phyloP scores from a whole-genome alignment of 2,329 filamentous ascomycete species.

The Claviceps digitariae region DNA sequence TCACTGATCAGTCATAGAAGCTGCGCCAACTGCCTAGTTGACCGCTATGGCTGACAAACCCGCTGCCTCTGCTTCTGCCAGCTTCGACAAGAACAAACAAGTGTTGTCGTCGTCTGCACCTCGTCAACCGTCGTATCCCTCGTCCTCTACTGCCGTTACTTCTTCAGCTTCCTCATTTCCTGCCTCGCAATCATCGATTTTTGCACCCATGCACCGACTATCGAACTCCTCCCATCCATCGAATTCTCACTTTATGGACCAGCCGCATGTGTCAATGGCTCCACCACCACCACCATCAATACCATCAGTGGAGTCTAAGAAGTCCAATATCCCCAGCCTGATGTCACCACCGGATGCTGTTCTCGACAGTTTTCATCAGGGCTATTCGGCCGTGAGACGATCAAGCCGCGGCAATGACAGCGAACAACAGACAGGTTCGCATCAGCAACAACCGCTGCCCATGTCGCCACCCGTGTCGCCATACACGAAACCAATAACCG shows the following conservation, averaged over 20 bases:
- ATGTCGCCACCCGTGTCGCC: constrained; percentile 47
- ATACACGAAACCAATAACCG: constrained; percentile 26
- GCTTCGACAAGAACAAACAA: constrained; percentile 16
- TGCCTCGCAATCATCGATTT: constrained; percentile 6
- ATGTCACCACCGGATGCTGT: constrained; percentile 50
- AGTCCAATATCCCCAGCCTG: constrained; percentile 38
- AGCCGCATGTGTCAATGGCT: constrained; percentile 14
- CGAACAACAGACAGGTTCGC: constrained; percentile 13
- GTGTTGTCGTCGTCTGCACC: constrained; percentile 5
- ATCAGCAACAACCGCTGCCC: constrained; percentile 24
- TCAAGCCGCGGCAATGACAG: constrained; percentile 11
- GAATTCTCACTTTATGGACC: constrained; percentile 11
- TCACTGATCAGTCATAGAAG: constrained; percentile 1
- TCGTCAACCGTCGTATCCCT: constrained; percentile 8
- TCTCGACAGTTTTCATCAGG: constrained; percentile 37
- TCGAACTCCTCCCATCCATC: constrained; percentile 13
- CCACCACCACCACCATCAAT: constrained; percentile 12
- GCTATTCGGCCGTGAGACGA: constrained; percentile 3
- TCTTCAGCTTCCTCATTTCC: constrained; percentile 6
- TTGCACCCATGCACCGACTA: constrained; percentile 6
- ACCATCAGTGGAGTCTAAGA: constrained; percentile 20
- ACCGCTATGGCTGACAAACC: constrained; percentile 24
- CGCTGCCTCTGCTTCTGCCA: constrained; percentile 14
- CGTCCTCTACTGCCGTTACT: background rate
- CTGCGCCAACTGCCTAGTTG: background rate